Evolutionary conservation across 1,284 basidiomycete genomes (phyloP), one percentile per base, ranked within the genome.

Genomic region (Marasmius sp.): DNA sequence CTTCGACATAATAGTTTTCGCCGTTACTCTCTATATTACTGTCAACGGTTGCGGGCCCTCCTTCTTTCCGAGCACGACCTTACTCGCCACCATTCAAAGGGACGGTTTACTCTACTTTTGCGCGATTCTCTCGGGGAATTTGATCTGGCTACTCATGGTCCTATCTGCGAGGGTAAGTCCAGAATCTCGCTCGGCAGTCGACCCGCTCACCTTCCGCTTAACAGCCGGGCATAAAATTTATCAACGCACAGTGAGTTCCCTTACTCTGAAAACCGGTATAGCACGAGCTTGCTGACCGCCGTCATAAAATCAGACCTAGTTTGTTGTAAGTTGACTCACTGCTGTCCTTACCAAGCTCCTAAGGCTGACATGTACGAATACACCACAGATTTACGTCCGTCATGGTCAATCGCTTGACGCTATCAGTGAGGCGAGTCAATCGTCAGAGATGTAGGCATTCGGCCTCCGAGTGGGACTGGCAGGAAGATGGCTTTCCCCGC

Each of bases 91-190:
- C 16, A 71, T 73, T 37, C 65, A 65, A 12, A 61, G 67, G 41
- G 71, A 73, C 47, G 70, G 71, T 1, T 61, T 65, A 7, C 20
- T 72, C 3, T 73, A 71, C 54, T 73, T 73, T 48, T 68, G 62
- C 27, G 67, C 66, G 38, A 72, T 73, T 27, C 60, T 73, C 6
- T 68, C 69, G 0, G 70, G 70, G 0, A 73, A 71, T 49, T 57
- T 70, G 34, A 64, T 70, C 1, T 73, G 70, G 71, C 69, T 73
- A 67, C 64, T 66, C 2, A 64, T 71, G 47, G 66, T 67, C 16
- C 58, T 72, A 9, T 52, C 61, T 58, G 67, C 63, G 43, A 62
- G 70, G 33, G 70, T 70, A 57, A 20, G 70, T 65, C 2, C 10
- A 6, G 14, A 11, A 20, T 27, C 14, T 54, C 27, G 33, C 27